Evolutionary conservation across 2,329 filamentous ascomycete species (phyloP).

Genomic region (Nemania serpens): DNA sequence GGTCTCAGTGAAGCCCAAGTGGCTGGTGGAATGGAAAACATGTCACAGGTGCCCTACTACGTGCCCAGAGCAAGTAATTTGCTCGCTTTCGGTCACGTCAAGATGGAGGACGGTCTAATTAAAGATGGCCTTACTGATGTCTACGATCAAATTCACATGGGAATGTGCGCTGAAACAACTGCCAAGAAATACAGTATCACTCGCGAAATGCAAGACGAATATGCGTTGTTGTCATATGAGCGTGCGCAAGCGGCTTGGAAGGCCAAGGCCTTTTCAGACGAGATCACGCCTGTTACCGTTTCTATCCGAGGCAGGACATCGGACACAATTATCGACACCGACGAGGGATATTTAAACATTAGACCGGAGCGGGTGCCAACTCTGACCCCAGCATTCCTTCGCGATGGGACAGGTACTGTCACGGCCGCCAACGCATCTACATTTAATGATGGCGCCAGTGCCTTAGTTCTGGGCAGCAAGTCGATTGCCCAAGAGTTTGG

Average conservation of each 20-base stretch:
- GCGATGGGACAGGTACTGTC: slow-evolving; percentile 84
- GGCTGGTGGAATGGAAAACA: slow-evolving; percentile 97
- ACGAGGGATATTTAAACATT: slow-evolving; percentile 88
- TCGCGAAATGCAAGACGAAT: slow-evolving; percentile 86
- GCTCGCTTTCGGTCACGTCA: slow-evolving; percentile 84
- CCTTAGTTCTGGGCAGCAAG: slow-evolving; percentile 82
- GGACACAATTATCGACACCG: slow-evolving; percentile 75
- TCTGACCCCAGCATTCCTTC: slow-evolving; percentile 88
- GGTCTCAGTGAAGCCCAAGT: slow-evolving; percentile 86
- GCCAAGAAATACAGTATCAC: slow-evolving; percentile 84
- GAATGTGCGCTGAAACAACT: slow-evolving; percentile 92
- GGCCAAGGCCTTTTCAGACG: slow-evolving; percentile 79
- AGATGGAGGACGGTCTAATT: slow-evolving; percentile 88
- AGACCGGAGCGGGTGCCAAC: slow-evolving; percentile 85
- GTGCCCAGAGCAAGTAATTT: slow-evolving; percentile 79
- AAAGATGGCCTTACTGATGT: slow-evolving; percentile 96
- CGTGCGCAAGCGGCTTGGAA: slow-evolving; percentile 91
- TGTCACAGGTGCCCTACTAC: slow-evolving; percentile 93
- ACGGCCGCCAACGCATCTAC: slow-evolving; percentile 94
- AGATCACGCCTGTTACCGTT: slow-evolving; percentile 86
- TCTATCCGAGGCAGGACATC: slow-evolving; percentile 86
- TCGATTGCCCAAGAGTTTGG: slow-evolving; percentile 82
- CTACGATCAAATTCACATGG: slow-evolving; percentile 98
- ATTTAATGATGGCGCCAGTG: slow-evolving; percentile 92
- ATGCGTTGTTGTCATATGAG: slow-evolving; percentile 87